Evolutionary conservation across 768 basidiomycete genomes (phyloP).

Genomic region (Boletus reticulatus): DNA sequence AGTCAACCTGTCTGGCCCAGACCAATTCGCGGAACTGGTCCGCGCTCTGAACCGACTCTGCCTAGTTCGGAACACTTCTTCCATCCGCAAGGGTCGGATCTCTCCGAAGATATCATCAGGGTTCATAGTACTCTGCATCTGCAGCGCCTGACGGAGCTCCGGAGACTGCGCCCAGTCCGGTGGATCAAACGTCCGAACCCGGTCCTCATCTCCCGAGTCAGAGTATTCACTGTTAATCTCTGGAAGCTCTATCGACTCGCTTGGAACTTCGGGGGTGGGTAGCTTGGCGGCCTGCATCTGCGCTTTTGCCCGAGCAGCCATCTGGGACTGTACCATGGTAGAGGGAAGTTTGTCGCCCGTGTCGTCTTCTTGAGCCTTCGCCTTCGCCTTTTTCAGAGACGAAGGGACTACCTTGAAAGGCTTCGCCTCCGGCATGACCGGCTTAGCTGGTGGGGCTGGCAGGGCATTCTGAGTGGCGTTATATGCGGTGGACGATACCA

Average conservation of each 20-base stretch:
- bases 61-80: conserved; percentile 83
- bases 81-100: conserved; percentile 85
- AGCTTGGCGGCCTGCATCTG: conserved; percentile 60
- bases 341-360: conserved; percentile 52
- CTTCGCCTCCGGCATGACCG: conserved; percentile 32
- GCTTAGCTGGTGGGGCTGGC: conserved; percentile 27
- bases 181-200: conserved; percentile 66
- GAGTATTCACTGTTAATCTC: conserved; percentile 98
- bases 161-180: conserved; percentile 94
- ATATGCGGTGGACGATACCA: conserved; percentile 38
- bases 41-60: conserved; percentile 84
- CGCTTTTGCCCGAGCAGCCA: conserved; percentile 69
- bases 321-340: conserved; percentile 60
- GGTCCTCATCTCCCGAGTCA: conserved; percentile 90
- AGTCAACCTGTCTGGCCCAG: conserved; percentile 86
- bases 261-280: conserved; percentile 49
- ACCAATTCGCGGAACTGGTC: conserved; percentile 95
- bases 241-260: conserved; percentile 87
- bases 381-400: conserved; percentile 49
- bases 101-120: conserved; percentile 92
- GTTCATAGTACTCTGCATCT: conserved; percentile 82
- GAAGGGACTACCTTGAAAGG: conserved; percentile 36
- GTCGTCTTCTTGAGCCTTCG: conserved; percentile 47
- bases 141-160: conserved; percentile 73
- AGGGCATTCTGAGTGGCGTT: conserved; percentile 37